A percentile compares a stretch with the other conserved stretches of the same genome.
phyloP scores from a whole-genome alignment of 1,139 yeast species.

The Yamadazyma epiphylla region DNA sequence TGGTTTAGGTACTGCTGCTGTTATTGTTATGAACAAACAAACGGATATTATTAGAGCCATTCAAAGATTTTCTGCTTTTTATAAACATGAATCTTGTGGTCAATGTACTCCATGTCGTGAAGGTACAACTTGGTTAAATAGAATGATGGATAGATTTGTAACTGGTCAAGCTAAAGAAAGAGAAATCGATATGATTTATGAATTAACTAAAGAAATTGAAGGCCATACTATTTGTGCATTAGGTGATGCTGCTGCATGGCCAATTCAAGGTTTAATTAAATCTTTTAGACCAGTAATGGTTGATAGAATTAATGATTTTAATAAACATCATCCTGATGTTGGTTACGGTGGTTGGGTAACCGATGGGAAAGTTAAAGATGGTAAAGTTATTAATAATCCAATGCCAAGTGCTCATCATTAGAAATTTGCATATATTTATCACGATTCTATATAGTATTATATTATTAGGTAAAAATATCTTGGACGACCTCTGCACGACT shows the following conservation, averaged over 20 bases:
- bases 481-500: no score
- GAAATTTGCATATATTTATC: constrained; percentile 1
- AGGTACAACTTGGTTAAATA: constrained; percentile 82
- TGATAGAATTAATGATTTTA: constrained; percentile 58
- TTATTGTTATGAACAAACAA: constrained; percentile 82
- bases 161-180: constrained; percentile 74
- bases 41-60: constrained; percentile 82
- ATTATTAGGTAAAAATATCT: no score
- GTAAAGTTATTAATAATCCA: constrained; percentile 64
- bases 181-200: constrained; percentile 80
- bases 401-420: constrained; percentile 42
- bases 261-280: constrained; percentile 80
- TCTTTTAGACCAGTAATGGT: constrained; percentile 80
- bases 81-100: constrained; percentile 90
- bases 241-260: constrained; percentile 95
- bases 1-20: constrained; percentile 90
- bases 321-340: constrained; percentile 38
- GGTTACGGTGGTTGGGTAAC: constrained; percentile 78
- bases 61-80: constrained; percentile 76
- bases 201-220: constrained; percentile 79
- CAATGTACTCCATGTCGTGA: constrained; percentile 95
- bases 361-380: constrained; percentile 58
- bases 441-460: no score
- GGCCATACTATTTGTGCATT: constrained; percentile 90
- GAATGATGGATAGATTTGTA: constrained; percentile 78